These are phyloP conservation scores for Cyclocybe aegerita DNA, from an alignment of 768 basidiomycete genomes.

Conservation along the genomic window DNA sequence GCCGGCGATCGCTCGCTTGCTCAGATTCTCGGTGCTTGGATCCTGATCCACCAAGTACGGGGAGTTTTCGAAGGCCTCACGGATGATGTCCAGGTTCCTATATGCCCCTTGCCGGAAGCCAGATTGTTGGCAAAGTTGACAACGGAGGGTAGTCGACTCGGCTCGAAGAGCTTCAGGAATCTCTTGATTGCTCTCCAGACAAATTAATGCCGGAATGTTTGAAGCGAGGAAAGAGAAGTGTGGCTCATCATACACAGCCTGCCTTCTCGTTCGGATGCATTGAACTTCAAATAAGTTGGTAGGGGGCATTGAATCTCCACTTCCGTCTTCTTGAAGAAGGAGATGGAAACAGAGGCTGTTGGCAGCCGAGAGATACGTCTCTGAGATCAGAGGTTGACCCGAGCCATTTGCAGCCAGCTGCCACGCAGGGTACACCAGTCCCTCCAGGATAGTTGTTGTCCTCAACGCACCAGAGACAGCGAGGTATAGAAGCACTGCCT, in stretches of 20 bases:
- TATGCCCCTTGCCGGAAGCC: constrained; percentile 79
- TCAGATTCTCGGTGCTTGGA: constrained; percentile 45
- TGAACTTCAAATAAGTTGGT: constrained; percentile 64
- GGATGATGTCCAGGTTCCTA: constrained; percentile 69
- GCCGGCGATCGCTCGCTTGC: constrained; percentile 65
- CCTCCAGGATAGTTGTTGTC: constrained; percentile 70
- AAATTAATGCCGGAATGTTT: constrained; percentile 68
- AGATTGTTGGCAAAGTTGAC: constrained; percentile 55
- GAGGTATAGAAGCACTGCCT: constrained; percentile 61
- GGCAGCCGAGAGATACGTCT: constrained; percentile 58
- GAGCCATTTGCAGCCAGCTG: constrained; percentile 45
- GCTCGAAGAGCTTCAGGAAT: constrained; percentile 50
- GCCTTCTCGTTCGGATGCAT: constrained; percentile 65
- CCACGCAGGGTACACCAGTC: constrained; percentile 83
- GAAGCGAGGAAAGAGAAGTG: constrained; percentile 65
- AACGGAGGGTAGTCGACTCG: constrained; percentile 52
- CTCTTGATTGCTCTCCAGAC: constrained; percentile 60
- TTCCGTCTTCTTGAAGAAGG: constrained; percentile 53
- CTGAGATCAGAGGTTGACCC: constrained; percentile 39
- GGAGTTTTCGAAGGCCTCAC: constrained; percentile 65
- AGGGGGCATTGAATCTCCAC: constrained; percentile 33
- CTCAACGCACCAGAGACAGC: constrained; percentile 66
- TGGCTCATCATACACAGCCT: constrained; percentile 63
- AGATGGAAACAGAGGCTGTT: constrained; percentile 63
- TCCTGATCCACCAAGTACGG: constrained; percentile 44